Evolutionary conservation across 2,329 filamentous ascomycete genomes (phyloP).

Genomic region (Trichoderma koningiopsis): DNA sequence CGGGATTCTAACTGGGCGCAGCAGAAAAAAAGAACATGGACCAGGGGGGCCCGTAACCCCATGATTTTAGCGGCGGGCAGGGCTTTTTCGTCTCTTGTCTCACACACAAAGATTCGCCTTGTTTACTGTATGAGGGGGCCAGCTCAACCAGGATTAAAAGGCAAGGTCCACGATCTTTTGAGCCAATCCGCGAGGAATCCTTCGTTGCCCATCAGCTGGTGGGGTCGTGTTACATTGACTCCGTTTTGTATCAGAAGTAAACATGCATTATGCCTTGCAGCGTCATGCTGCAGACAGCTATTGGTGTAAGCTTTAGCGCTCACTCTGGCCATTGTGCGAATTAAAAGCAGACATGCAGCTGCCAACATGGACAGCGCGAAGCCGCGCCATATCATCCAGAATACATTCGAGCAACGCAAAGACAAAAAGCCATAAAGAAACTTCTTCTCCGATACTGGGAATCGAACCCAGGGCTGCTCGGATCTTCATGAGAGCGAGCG

Average conservation of each 20-base stretch:
- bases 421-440: neutral
- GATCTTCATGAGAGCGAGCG: slow-evolving; percentile 34
- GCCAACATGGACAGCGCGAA: neutral
- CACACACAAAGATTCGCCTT: neutral
- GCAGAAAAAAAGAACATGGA: neutral
- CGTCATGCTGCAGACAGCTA: neutral
- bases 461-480: slow-evolving; percentile 29
- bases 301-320: neutral
- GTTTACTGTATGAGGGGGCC: neutral
- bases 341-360: neutral
- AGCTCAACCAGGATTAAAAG: neutral
- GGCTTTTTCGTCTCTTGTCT: neutral
- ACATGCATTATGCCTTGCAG: neutral
- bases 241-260: neutral
- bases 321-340: neutral
- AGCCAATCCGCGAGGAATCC: slow-evolving; percentile 4
- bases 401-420: no score
- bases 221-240: slow-evolving; percentile 6
- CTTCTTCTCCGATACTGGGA: slow-evolving; percentile 26
- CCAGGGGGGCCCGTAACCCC: neutral
- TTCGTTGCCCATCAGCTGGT: slow-evolving; percentile 13
- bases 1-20: slow-evolving; percentile 9
- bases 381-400: neutral
- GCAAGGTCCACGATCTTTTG: neutral
- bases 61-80: neutral